Evolutionary conservation across 1,284 basidiomycete species (phyloP).

Genomic region (Cerioporus squamosus): DNA sequence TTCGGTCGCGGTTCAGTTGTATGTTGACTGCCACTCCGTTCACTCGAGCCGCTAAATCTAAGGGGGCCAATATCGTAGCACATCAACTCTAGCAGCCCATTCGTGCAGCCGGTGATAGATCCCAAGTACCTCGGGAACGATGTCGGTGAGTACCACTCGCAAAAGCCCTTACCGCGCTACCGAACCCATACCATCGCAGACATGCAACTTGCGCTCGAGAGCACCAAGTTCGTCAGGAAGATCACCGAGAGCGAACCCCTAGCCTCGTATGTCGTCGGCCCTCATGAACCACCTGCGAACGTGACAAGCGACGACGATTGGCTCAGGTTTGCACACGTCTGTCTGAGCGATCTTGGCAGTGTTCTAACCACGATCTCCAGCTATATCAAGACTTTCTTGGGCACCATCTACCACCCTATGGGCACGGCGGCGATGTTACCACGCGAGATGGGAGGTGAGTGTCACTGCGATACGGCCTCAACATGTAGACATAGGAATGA

Average conservation of each 20-base stretch:
- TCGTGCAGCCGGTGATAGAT: slow-evolving; percentile 5
- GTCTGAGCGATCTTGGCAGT: background rate
- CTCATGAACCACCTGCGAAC: background rate
- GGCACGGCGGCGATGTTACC: slow-evolving; percentile 12
- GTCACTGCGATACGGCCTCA: no score
- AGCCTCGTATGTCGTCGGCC: background rate
- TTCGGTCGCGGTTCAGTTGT: slow-evolving; percentile 6
- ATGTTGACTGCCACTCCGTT: background rate
- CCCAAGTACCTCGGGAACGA: slow-evolving; percentile 4
- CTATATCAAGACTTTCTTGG: background rate
- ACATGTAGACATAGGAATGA: background rate
- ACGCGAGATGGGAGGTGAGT: slow-evolving; percentile 4
- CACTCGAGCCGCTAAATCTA: background rate
- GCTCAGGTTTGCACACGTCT: background rate
- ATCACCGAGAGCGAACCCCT: slow-evolving; percentile 4
- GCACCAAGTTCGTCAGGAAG: slow-evolving; percentile 7
- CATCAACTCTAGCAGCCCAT: slow-evolving; percentile 1
- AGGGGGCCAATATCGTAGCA: background rate
- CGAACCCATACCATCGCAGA: background rate
- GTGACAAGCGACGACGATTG: slow-evolving; percentile 5
- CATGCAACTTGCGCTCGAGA: slow-evolving; percentile 3
- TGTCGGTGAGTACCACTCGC: slow-evolving; percentile 8
- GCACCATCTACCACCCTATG: slow-evolving; percentile 6
- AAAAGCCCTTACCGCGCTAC: no score
- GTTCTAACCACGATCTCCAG: background rate